Conservation (phyloP, 2,329 filamentous ascomycete genomes). For the Lasiodiplodia hormozganensis region DNA sequence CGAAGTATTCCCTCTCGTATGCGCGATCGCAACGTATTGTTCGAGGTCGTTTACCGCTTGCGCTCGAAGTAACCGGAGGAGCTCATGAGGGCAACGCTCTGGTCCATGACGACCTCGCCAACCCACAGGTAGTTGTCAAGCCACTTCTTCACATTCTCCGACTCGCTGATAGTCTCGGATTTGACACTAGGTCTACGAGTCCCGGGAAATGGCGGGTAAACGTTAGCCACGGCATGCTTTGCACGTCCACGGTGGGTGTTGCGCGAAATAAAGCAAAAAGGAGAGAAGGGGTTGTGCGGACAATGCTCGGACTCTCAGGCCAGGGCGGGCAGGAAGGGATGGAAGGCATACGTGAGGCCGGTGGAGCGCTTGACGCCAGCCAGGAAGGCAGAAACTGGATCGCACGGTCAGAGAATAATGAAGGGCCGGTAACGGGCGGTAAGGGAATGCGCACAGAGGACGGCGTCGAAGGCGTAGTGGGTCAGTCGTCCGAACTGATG, state of each 20-base stretch:
- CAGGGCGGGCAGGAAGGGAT: constrained; percentile 32
- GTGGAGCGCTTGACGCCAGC: constrained; percentile 98
- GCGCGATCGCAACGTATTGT: background rate
- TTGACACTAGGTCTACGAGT: constrained; percentile 77
- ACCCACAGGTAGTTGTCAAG: constrained; percentile 92
- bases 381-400: constrained; percentile 87
- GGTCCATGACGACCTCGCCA: constrained; percentile 98
- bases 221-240: constrained; percentile 51
- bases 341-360: constrained; percentile 85
- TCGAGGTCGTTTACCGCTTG: constrained; percentile 64
- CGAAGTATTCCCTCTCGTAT: background rate
- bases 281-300: constrained; percentile 22
- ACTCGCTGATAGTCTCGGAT: constrained; percentile 83
- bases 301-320: constrained; percentile 30
- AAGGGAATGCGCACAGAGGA: constrained; percentile 71
- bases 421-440: constrained; percentile 20
- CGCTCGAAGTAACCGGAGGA: constrained; percentile 91
- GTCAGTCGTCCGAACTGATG: constrained; percentile 87
- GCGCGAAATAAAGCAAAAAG: constrained; percentile 14
- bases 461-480: constrained; percentile 96
- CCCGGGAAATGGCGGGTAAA: constrained; percentile 46
- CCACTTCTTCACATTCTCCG: constrained; percentile 84
- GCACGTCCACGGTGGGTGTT: constrained; percentile 13
- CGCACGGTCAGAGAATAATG: constrained; percentile 14
- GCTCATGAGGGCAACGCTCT: constrained; percentile 89